These are phyloP conservation scores for Dothistroma pini DNA, from an alignment of 2,329 filamentous ascomycete genomes.

Conservation along the genomic window DNA sequence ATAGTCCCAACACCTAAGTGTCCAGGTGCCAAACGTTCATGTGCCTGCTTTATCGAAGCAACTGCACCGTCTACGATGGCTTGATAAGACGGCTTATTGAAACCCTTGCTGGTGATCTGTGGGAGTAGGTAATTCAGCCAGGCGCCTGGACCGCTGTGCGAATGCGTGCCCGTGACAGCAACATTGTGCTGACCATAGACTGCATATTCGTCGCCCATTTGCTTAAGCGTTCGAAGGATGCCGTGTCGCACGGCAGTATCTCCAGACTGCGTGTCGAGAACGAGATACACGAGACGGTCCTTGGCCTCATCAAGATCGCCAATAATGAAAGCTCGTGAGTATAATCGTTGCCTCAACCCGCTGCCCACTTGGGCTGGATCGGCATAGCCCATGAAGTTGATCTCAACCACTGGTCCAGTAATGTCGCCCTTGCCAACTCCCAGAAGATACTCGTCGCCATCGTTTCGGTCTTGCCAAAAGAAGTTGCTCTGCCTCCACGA, in stretches of 20 bases:
- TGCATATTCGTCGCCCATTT: constrained; percentile 67
- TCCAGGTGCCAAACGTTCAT: constrained; percentile 66
- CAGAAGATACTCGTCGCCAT: constrained; percentile 52
- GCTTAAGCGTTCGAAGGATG: constrained; percentile 70
- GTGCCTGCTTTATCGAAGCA: constrained; percentile 75
- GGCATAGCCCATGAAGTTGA: constrained; percentile 91
- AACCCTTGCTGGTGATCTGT: constrained; percentile 84
- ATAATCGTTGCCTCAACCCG: constrained; percentile 81
- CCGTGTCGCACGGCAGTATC: constrained; percentile 86
- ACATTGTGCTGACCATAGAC: constrained; percentile 77
- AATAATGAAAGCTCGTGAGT: constrained; percentile 85
- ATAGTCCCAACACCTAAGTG: constrained; percentile 67
- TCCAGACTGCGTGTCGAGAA: constrained; percentile 81
- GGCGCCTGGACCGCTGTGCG: constrained; percentile 83
- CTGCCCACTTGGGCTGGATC: constrained; percentile 77
- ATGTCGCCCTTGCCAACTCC: constrained; percentile 71
- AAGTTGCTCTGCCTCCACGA: background rate
- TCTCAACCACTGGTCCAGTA: constrained; percentile 79
- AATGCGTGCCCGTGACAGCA: constrained; percentile 88
- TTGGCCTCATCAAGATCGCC: constrained; percentile 61
- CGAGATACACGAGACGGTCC: constrained; percentile 80
- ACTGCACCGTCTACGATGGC: constrained; percentile 85
- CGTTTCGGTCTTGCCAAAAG: background rate
- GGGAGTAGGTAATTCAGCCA: constrained; percentile 95
- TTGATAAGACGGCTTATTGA: constrained; percentile 79